Evolutionary conservation across 225 moss, liverwort and hornwort genomes (phyloP), one percentile per base, ranked within the genome.

Genomic region (Straminergon stramineum): DNA sequence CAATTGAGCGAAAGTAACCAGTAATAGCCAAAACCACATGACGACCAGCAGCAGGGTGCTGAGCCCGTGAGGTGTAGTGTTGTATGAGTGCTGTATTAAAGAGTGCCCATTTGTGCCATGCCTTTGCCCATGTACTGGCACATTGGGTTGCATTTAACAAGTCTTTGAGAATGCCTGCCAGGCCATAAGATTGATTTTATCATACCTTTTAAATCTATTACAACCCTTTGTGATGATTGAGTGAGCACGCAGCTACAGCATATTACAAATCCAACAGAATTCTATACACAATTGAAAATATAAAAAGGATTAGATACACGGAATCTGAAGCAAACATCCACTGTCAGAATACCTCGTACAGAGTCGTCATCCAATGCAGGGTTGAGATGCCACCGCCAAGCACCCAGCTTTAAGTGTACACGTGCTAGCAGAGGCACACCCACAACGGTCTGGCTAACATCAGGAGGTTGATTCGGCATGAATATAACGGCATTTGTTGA

Each of bases 61-160:
- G 84, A 60, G 91, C 94, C 83, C 90, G 89, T 53, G 92, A 82
- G 32, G 94, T 94, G 53, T 95, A 96, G 85, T 95, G 95, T 62
- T 91, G 91, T 85, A 99, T 95, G 32, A 97, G 96, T 80, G 94
- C 96, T 51, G 99, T 97, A 87, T 97, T 99, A 48, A 99, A 99
- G 62, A 97, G 95, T 74, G 99, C 96, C 99, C 99, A 99, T 87
- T 97, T 97, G 84, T 99, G 99, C 97, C 97, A 99, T 85, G 99
- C 99, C 90, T 99, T 99, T 15, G 99, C 96, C 97, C 97, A 99
- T 62, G 91, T 94, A 89, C 86, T 92, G 45, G 99, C 96, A 83
- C 94, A 90, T 67, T 94, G 92, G 8, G 97, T 97, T 86, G 99
- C 97, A 90, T 80, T 92, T 75, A 58, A 82, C 51, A 97, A 93